These are phyloP conservation scores for Flagelloscypha sp. DNA, from an alignment of 768 basidiomycete species.

Conservation along the genomic window DNA sequence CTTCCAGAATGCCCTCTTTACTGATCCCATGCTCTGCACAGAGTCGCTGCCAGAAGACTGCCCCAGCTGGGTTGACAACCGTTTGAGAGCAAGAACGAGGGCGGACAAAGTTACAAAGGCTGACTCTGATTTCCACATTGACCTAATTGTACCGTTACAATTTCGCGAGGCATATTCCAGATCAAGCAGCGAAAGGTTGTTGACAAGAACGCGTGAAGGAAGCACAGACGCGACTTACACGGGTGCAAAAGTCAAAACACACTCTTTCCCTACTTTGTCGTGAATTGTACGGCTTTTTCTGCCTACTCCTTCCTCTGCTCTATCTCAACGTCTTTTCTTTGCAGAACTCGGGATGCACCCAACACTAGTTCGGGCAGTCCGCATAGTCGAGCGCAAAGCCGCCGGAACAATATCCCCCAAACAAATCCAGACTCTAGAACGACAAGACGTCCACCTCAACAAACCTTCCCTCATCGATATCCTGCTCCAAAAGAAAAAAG, in stretches of 20 bases:
- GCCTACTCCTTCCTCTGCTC: no score
- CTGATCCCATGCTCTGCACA: slow-evolving; percentile 98
- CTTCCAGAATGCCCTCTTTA: slow-evolving; percentile 90
- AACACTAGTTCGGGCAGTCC: no score
- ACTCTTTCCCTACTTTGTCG: no score
- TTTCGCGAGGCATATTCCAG: slow-evolving; percentile 76
- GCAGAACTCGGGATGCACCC: no score
- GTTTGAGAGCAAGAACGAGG: slow-evolving; percentile 11
- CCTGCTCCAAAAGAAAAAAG: slow-evolving; percentile 25
- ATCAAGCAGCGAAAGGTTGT: no score
- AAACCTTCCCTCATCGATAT: slow-evolving; percentile 27
- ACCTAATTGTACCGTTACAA: slow-evolving; percentile 78
- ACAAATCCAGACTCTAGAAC: slow-evolving; percentile 23
- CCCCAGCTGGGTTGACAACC: slow-evolving; percentile 59
- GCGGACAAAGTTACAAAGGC: slow-evolving; percentile 18
- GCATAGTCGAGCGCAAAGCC: no score
- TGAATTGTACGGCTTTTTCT: no score
- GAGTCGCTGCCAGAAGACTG: slow-evolving; percentile 96
- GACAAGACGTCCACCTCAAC: slow-evolving; percentile 26
- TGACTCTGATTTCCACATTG: slow-evolving; percentile 91
- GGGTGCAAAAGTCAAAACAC: no score
- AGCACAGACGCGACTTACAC: no score
- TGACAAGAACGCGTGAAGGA: no score
- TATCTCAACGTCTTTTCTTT: no score
- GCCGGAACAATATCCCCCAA: no score